These are phyloP conservation scores for Acacia crassicarpa DNA, from an alignment of 306 rosid species.

Conservation along the genomic window DNA sequence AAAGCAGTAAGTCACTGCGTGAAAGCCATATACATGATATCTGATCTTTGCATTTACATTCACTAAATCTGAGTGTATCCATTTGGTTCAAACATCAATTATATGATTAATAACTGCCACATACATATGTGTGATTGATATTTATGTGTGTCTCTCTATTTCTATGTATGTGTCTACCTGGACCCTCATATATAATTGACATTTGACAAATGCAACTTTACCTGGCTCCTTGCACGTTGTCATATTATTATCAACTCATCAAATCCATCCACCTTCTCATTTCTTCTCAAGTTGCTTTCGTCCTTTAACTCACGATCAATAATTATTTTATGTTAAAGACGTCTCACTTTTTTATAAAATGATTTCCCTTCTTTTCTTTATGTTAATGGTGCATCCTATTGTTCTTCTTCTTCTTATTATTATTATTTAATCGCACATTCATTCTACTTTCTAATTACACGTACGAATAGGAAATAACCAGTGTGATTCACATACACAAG, in stretches of 20 bases:
- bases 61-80: neutral
- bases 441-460: neutral
- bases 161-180: neutral
- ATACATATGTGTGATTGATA: neutral
- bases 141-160: neutral
- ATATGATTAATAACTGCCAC: neutral
- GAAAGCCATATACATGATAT: neutral
- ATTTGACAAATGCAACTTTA: neutral
- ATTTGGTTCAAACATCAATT: neutral
- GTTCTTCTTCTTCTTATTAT: neutral
- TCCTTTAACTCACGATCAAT: neutral
- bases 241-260: constrained; percentile 8
- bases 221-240: neutral
- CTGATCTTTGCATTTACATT: neutral
- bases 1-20: neutral
- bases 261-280: neutral
- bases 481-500: neutral
- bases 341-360: neutral
- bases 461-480: neutral
- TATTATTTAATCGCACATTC: neutral
- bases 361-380: neutral
- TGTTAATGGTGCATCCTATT: neutral
- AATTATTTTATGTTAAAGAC: neutral
- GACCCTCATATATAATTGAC: neutral
- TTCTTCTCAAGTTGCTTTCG: constrained; percentile 22